Evolutionary conservation across 1,284 basidiomycete species (phyloP).

Genomic region (Kwoniella shivajii): DNA sequence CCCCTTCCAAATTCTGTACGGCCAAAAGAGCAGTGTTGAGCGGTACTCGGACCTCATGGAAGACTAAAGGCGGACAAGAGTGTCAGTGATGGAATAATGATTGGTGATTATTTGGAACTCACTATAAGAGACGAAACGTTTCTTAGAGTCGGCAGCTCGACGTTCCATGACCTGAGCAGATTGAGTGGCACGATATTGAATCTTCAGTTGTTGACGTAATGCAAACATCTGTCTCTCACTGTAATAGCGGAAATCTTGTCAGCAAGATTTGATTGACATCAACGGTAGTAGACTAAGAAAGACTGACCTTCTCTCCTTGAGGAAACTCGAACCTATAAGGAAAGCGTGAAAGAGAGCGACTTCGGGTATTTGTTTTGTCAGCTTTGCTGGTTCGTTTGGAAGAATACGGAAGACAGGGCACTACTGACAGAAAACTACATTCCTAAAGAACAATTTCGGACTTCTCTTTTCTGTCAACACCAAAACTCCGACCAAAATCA

Average conservation of each 20-base stretch:
- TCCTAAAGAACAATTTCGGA: slow-evolving; percentile 55
- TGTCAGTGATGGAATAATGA: slow-evolving; percentile 1
- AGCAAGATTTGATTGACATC: background rate
- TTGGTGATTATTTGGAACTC: slow-evolving; percentile 54
- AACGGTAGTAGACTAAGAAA: background rate
- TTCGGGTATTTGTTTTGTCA: slow-evolving; percentile 7
- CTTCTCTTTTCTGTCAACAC: slow-evolving; percentile 42
- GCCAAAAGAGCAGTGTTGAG: slow-evolving; percentile 86
- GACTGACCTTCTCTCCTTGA: slow-evolving; percentile 53
- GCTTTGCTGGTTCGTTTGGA: background rate
- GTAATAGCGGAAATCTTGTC: background rate
- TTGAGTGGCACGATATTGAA: slow-evolving; percentile 69
- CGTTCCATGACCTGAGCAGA: slow-evolving; percentile 82
- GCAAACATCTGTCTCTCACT: slow-evolving; percentile 64
- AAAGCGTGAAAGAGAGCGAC: slow-evolving; percentile 50
- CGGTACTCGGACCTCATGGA: slow-evolving; percentile 76
- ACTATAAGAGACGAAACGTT: slow-evolving; percentile 78
- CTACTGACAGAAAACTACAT: slow-evolving; percentile 47
- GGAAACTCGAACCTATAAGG: slow-evolving; percentile 49
- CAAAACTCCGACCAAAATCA: slow-evolving; percentile 63
- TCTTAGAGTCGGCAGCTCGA: slow-evolving; percentile 72
- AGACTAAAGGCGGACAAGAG: slow-evolving; percentile 29
- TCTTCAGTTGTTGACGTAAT: slow-evolving; percentile 71
- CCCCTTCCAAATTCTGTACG: slow-evolving; percentile 84
- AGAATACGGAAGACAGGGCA: no score